Evolutionary conservation across 2,329 filamentous ascomycete species (phyloP), one percentile per base, ranked within the genome.

Genomic region (Xylaria sp.): DNA sequence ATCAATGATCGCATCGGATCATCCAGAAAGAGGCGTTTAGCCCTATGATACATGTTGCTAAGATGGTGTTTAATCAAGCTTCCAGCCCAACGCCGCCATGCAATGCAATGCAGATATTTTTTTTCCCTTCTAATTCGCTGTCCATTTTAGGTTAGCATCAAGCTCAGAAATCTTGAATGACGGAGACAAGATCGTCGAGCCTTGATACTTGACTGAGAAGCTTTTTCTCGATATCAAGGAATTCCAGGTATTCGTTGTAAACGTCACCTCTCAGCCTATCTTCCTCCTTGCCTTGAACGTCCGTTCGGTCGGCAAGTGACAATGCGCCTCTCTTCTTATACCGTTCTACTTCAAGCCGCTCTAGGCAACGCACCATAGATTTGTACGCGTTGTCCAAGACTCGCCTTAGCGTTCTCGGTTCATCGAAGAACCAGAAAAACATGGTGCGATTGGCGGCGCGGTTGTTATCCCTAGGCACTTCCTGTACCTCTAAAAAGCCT

Each of bases 351-450:
- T 90, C 88, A 28, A 97, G 86, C 28, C 94, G 91, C 79, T 97
- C 93, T 58, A 98, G 80, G 71, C 92, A 92, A 66, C 94, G 89
- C 18, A 94, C 87, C 92, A 98, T 97, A 33, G 91, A 88, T 80
- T 97, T 97, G 84, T 97, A 98, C 0, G 92, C 89, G 68, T 93
- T 91, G 71, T 97, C 91, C 12, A 97, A 81, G 1, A 97, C 83
- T 69, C 91, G 88, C 23, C 87, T 86, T 58, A 90, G 84, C 7
- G 92, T 91, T 56, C 92, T 88, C 55, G 94, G 89, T 12, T 88
- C 84, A 78, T 98, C 94, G 80, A 94, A 97, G 84, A 90, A 97
- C 91, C 94, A 98, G 65, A 98, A 88, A 79, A 94, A 98, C 28
- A 97, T 87, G 0, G 94, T 97, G 62, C 94, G 90, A 71, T 91